phyloP scores from a whole-genome alignment of 352 stramenopile species.

The Globisporangium cystogenes region DNA sequence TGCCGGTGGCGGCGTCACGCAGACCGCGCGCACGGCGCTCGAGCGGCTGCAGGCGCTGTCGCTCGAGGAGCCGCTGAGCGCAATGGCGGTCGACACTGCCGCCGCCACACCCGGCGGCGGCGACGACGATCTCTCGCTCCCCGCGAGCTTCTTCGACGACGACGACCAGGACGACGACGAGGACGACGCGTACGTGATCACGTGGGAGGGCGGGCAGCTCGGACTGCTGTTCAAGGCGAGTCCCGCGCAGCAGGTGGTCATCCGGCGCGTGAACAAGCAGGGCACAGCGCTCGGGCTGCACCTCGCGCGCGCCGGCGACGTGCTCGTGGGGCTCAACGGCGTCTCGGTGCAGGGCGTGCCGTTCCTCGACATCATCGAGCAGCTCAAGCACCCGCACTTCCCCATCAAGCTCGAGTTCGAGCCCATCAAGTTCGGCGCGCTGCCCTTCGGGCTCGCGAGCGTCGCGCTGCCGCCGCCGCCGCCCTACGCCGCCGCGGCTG shows the following conservation, averaged over 20 bases:
- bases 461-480: background rate
- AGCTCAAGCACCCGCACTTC: constrained; percentile 52
- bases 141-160: constrained; percentile 9
- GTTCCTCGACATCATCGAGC: constrained; percentile 66
- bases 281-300: constrained; percentile 50
- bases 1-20: constrained; percentile 2
- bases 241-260: constrained; percentile 42
- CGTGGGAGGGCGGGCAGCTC: constrained; percentile 57
- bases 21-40: constrained; percentile 23
- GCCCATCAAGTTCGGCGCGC: constrained; percentile 36
- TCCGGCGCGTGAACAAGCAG: constrained; percentile 74
- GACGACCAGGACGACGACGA: constrained; percentile 51
- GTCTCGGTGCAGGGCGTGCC: constrained; percentile 34
- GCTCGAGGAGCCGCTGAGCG: constrained; percentile 13
- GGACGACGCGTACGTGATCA: constrained; percentile 67
- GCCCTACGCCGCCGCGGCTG: background rate
- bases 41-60: constrained; percentile 54
- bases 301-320: constrained; percentile 63
- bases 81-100: constrained; percentile 7
- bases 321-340: constrained; percentile 68
- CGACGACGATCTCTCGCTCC: background rate
- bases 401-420: constrained; percentile 66
- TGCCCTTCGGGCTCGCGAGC: constrained; percentile 3
- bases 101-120: constrained; percentile 7
- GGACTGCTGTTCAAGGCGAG: constrained; percentile 71